phyloP scores from a whole-genome alignment of 179 eudicot species.

The Silene noctiflora region DNA sequence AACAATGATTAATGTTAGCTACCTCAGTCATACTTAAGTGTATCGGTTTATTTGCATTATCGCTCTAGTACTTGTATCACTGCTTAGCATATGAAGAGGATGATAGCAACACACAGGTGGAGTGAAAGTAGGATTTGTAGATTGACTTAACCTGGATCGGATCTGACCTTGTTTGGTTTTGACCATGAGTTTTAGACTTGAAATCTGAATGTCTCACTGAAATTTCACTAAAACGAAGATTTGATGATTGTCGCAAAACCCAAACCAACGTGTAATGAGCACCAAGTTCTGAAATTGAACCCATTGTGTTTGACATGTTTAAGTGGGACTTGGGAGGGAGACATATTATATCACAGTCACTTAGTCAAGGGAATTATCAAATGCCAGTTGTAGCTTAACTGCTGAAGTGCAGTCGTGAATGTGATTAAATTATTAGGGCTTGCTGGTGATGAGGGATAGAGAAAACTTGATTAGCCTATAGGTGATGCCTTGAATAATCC shows the following conservation, averaged over 20 bases:
- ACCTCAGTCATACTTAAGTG: not conserved
- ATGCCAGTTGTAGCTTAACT: not conserved
- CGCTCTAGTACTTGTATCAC: not conserved
- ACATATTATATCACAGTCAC: not conserved
- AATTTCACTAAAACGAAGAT: not conserved
- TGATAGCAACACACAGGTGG: not conserved
- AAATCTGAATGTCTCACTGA: not conserved
- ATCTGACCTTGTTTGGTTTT: not conserved
- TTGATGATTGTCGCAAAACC: not conserved
- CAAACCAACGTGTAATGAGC: not conserved
- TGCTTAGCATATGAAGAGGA: not conserved
- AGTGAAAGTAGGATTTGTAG: not conserved
- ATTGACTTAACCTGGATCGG: not conserved
- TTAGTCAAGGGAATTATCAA: not conserved
- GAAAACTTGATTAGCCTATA: not conserved
- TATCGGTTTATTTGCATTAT: not conserved
- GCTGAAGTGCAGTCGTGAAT: not conserved
- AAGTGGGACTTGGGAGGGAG: not conserved
- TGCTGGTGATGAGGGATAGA: slow-evolving; percentile 8
- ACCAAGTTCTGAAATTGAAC: not conserved
- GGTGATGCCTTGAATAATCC: not conserved
- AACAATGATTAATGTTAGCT: not conserved
- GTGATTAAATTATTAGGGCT: not conserved
- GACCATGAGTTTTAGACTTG: not conserved
- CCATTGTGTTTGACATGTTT: not conserved